Base-by-base conservation (phyloP, 768 basidiomycete genomes). In the Kwoniella bestiolae region DNA sequence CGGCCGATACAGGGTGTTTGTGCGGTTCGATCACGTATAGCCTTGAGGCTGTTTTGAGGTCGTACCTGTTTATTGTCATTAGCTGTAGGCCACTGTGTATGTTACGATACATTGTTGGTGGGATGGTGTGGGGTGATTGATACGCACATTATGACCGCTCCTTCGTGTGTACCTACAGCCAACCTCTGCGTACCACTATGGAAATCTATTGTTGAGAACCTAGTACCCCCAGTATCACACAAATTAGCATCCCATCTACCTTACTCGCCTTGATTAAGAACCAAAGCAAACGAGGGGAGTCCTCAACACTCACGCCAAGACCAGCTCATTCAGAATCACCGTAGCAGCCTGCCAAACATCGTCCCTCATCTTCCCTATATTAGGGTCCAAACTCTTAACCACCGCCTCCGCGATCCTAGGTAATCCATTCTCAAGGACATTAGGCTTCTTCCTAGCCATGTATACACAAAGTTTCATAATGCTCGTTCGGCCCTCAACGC, bases 21-120 rank as follows among this genome's bases (percentile, higher is more conserved):
- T 97, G 94, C 0, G 92, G 90, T 72, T 98, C 94, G 11, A 99
- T 87, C 0, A 99, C 91, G 75, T 97, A 99, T 14, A 98, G 84
- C 11, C 96, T 87, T 0, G 91, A 97, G 0, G 94, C 94, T 0
- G 94, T 93, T 81, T 97, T 96, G 57, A 98, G 85, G 77, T 98
- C 96, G 76, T 96, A 98, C 89, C 96, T 93, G 63, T 92, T 85
- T 0, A 23, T 3, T 5, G 5, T 5, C 26, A 3, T 28, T 16
- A 29, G n/a, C 8, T 26, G 1, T 7, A 9, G 35, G 28, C 50
- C 14, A 32, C 45, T 62, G 51, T 32, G 1, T 32, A 12, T 55
- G 28, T 49, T 23, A 12, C 51, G 26, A 6, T 29, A 29, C 4
- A 52, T 52, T n/a, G 6, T 56, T 28, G 11, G 16, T 2, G 16